Evolutionary conservation across 257 asterid species (phyloP).

Genomic region (Asclepias syriaca): DNA sequence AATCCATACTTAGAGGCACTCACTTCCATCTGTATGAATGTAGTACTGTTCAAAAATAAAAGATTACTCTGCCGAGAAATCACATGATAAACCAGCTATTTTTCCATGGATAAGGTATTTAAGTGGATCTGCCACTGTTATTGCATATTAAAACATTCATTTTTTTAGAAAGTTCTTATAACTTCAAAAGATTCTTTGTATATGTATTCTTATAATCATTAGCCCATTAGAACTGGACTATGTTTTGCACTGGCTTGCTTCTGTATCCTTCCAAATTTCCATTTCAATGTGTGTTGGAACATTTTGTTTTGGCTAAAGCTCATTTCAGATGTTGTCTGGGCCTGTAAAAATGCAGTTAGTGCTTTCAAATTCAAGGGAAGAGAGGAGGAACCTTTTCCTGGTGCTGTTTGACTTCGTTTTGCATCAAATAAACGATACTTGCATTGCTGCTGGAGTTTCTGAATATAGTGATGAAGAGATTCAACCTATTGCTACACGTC

Average conservation of each 20-base stretch:
- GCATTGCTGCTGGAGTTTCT: slow-evolving; percentile 71
- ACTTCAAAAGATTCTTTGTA: too few relatives aligned
- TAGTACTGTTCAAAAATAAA: background rate
- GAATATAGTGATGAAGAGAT: slow-evolving; percentile 93
- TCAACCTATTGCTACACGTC: slow-evolving; percentile 91
- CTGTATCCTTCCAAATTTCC: background rate
- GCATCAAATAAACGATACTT: slow-evolving; percentile 82
- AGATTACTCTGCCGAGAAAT: background rate
- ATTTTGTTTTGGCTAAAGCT: background rate
- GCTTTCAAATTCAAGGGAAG: slow-evolving; percentile 86
- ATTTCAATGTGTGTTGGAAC: background rate
- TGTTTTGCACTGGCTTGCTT: background rate
- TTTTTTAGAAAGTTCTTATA: too few relatives aligned
- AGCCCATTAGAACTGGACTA: background rate
- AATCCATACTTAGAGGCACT: background rate
- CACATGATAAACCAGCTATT: background rate
- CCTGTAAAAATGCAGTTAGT: slow-evolving; percentile 60
- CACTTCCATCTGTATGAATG: background rate
- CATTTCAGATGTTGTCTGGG: background rate
- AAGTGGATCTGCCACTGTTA: background rate
- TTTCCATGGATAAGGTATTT: background rate
- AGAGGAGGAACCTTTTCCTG: slow-evolving; percentile 82
- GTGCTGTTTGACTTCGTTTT: slow-evolving; percentile 91
- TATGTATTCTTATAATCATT: background rate
- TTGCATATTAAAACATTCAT: background rate